phyloP scores from a whole-genome alignment of 2,329 filamentous ascomycete species.

The Akanthomyces dipterigenus region DNA sequence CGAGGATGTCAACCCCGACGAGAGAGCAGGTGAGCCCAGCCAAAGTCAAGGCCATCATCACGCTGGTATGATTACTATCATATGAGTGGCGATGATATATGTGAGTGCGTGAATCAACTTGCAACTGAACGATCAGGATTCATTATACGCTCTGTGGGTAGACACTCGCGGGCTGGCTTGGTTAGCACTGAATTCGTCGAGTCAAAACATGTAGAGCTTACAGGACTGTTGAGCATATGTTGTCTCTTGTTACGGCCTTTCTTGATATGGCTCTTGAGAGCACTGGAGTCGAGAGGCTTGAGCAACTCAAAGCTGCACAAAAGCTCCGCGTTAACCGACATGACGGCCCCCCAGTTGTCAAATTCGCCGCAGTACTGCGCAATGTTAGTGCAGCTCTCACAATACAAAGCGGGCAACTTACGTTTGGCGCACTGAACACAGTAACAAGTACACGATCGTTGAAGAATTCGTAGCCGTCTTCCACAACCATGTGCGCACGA shows the following conservation, averaged over 20 bases:
- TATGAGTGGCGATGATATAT: background rate
- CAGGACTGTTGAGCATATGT: conserved; percentile 92
- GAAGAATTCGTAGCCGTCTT: conserved; percentile 98
- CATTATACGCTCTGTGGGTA: conserved; percentile 49
- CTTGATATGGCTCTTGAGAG: conserved; percentile 97
- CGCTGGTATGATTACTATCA: background rate
- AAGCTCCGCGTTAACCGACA: conserved; percentile 91
- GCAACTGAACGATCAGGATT: background rate
- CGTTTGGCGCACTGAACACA: conserved; percentile 95
- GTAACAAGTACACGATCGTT: conserved; percentile 91
- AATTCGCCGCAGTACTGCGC: conserved; percentile 92
- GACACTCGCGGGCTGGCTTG: conserved; percentile 43
- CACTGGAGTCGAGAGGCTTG: conserved; percentile 92
- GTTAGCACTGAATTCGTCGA: background rate
- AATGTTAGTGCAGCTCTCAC: conserved; percentile 21
- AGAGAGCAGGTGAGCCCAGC: background rate
- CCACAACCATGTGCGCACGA: conserved; percentile 97
- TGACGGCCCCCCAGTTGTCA: conserved; percentile 97
- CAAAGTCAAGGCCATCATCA: background rate
- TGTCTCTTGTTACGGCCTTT: conserved; percentile 93
- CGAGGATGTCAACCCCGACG: background rate
- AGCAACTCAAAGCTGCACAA: conserved; percentile 96
- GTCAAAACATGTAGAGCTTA: conserved; percentile 43
- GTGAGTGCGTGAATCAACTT: background rate
- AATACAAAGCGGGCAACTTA: conserved; percentile 41